A percentile compares a stretch with the other conserved stretches of the same genome.
These are phyloP conservation scores for Aspergillus hiratsukae DNA, from an alignment of 2,329 filamentous ascomycete genomes.

Conservation along the genomic window DNA sequence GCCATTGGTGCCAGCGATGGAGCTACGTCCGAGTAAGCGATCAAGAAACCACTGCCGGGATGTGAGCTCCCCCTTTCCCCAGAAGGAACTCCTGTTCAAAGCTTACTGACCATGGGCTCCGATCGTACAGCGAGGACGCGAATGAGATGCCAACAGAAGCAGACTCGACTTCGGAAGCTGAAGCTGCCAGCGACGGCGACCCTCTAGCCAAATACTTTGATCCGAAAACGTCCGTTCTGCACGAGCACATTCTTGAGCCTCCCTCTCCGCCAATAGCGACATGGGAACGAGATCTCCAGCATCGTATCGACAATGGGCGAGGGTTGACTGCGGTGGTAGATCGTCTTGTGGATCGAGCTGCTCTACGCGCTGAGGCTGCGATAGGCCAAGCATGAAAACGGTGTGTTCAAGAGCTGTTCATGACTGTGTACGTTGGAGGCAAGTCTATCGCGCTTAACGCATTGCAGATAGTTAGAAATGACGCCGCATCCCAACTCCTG, in stretches of 20 bases:
- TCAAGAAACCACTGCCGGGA: background rate
- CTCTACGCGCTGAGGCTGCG: background rate
- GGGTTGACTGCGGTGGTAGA: background rate
- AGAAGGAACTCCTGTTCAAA: background rate
- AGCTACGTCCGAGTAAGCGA: background rate
- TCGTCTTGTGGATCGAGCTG: background rate
- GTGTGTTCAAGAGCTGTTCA: background rate
- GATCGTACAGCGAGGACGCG: background rate
- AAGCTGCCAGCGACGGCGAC: background rate
- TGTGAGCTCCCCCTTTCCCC: background rate
- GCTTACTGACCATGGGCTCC: background rate
- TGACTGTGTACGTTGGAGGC: background rate
- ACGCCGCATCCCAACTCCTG: no score
- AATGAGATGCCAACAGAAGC: background rate
- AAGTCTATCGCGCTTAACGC: background rate
- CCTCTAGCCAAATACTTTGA: slow-evolving; percentile 19
- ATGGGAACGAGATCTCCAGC: slow-evolving; percentile 1
- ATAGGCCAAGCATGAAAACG: background rate
- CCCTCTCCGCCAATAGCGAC: slow-evolving; percentile 3
- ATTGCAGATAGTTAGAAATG: background rate
- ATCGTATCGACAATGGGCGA: slow-evolving; percentile 6
- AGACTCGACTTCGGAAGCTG: background rate
- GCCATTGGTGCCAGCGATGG: background rate
- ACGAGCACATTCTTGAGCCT: slow-evolving; percentile 7
- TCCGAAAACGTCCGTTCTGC: slow-evolving; percentile 11